Base-by-base conservation (phyloP, 441 rosid species). In the Capsella rubella region DNA sequence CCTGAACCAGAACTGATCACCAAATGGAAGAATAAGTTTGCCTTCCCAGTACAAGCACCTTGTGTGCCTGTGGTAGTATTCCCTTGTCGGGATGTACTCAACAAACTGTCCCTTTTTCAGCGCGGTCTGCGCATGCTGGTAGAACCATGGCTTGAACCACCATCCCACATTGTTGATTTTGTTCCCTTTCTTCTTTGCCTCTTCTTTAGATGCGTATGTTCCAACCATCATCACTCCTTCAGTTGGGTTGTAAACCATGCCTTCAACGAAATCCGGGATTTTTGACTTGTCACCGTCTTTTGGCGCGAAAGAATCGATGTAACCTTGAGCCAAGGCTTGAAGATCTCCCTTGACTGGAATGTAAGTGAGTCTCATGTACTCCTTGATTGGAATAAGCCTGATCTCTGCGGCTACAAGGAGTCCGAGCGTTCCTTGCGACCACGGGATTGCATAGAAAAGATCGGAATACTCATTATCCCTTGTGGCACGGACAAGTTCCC, bases 121-220 rank as follows among this genome's bases (percentile, higher is more conserved):
- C 0, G 99, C 90, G 15, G 79, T 91, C 69, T 89, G 87, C 0
- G 98, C 98, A 46, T 93, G 90, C 59, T 95, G 99, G 83, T 95
- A 95, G 84, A 95, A 95, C 99, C 99, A 95, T 27, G 97, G 87
- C 72, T 95, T 95, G 82, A 76, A 95, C 99, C 99, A 95, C 99
- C 99, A 95, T 62, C 98, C 94, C 8, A 93, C 93, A 10, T 58
- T 81, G 85, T 95, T 95, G 65, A 90, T 93, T 64, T 78, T 82
- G 72, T 89, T 95, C 6, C 99, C 99, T 79, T 89, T 93, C 86
- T 80, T 82, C 85, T 89, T 90, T 16, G 99, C 99, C 71, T 93
- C 98, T 76, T 90, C 87, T 81, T 87, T 90, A 0, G 98, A 90
- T 25, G 98, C 99, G 71, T 95, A 95, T 55, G 71, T 86, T n/a